Base-by-base conservation (phyloP, 1,284 basidiomycete species). In the Microbotryum violaceum region DNA sequence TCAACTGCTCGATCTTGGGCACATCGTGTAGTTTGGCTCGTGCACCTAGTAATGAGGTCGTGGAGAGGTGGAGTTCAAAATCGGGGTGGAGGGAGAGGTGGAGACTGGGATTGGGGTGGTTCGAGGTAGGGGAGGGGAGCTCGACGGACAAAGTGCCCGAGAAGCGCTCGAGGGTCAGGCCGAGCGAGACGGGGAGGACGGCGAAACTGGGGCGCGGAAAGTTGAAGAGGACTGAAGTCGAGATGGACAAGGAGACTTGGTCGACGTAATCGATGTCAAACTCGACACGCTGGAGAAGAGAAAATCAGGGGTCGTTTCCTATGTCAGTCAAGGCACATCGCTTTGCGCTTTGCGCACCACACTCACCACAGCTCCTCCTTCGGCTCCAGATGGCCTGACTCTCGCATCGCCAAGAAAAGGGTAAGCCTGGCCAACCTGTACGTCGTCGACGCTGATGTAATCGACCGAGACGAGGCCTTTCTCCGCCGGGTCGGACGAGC, bases 11-110 rank as follows among this genome's bases (percentile, higher is more conserved):
- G 48, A 83, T 78, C 70, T 83, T 83, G 12, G 82, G 82, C 2
- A 82, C 78, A 67, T 83, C 81, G 65, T 82, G 80, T 21, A 83
- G 73, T 71, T 82, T 82, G 6, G 81, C 81, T 56, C 81, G 70
- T 21, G 78, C 79, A 6, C 82, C 82, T 4, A 83, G 74, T 20
- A 82, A 72, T 53, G 78, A 80, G 4, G 78, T 77, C 0, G 80
- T 79, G 45, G 78, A 78, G 45, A 81, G 75, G 52, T 79, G 77
- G 45, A 82, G 76, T 21, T 78, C 76, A 66, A 82, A 83, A 70
- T 82, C 81, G 2, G 82, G 81, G 45, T 82, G 75, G 1, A 83
- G 73, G 16, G 77, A 80, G 48, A 81, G 73, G 66, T 79, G 79
- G 5, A 81, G 62, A 54, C 67, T 63, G 74, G 68, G 65, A 74